Base-by-base conservation (phyloP, 2,329 filamentous ascomycete genomes). In the Penicillium sp. region DNA sequence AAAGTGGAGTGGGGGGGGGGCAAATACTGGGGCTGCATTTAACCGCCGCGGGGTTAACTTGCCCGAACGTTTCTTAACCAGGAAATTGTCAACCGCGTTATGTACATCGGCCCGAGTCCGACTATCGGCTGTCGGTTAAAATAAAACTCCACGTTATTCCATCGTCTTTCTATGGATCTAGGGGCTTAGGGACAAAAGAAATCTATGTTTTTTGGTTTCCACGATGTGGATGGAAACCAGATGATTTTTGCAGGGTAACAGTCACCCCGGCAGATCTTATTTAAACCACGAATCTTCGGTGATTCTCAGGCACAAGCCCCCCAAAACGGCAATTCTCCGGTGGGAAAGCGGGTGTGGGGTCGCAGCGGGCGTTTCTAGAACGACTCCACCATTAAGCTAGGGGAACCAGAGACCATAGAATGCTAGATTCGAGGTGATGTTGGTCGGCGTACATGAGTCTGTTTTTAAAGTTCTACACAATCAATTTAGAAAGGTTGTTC, bases 91-190 rank as follows among this genome's bases (percentile, higher is more conserved):
- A 33, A 33, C 31, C 31, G 31, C 31, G 13, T 31, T 13, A 31
- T 31, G 29, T 33, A 33, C n/a, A 53, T 54, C 61, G 60, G 62
- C 47, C 62, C 62, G 62, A 61, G 48, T 61, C 55, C 53, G 27
- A 29, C n/a, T 19, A 41, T 61, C 62, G 60, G 60, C 60, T 57
- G 43, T 64, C 62, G 62, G 62, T 62, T 64, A 64, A 60, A 62
- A 48, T 48, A 21, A 35, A 13, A 22, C 10, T 41, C 31, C 11
- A 33, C 10, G 5, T 21, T 21, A n/a, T 39, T 39, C 37, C 19
- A 4, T 6, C 7, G 4, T 11, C n/a, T 13, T 41, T 21, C 19
- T 6, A 6, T 21, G 5, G 11, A 39, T 39, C 31, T 16, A 33
- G 5, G 11, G 11, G 13, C 14, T 16, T 14, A 7, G 9, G 35